Evolutionary conservation across 805 yeast species (phyloP).

Genomic region (Cyberlindnera subsufficiens): DNA sequence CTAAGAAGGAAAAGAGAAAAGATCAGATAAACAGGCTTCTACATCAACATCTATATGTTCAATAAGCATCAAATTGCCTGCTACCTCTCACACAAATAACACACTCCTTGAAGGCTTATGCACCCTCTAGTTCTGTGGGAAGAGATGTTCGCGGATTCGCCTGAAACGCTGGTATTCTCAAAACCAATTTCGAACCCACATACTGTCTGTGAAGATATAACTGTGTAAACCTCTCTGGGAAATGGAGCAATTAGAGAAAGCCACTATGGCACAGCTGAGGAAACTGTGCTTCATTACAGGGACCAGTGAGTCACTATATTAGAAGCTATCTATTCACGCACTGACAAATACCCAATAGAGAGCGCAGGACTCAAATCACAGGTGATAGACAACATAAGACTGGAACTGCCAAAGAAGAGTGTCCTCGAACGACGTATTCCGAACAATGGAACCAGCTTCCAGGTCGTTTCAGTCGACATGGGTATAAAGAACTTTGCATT

Average conservation of each 20-base stretch:
- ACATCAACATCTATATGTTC: no score
- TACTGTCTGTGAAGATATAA: no score
- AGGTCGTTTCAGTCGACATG: constrained; percentile 30
- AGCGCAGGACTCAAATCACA: constrained; percentile 12
- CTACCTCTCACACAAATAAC: no score
- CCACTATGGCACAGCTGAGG: constrained; percentile 10
- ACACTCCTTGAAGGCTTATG: no score
- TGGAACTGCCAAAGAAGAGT: constrained; percentile 3
- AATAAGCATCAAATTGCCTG: no score
- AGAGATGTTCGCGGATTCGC: no score
- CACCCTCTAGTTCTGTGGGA: no score
- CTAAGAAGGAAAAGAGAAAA: no score
- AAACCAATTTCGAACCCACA: no score
- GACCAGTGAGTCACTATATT: constrained; percentile 3
- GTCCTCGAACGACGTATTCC: constrained; percentile 12
- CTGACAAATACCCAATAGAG: constrained; percentile 1
- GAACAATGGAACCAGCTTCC: constrained; percentile 14
- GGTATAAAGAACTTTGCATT: constrained; percentile 33
- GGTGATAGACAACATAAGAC: constrained; percentile 3
- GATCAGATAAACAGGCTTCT: no score
- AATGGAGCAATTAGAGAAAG: constrained; percentile 8
- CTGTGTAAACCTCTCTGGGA: neutral
- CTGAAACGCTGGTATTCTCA: no score
- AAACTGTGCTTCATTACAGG: constrained; percentile 15
- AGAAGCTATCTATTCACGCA: neutral